Evolutionary conservation across 192 early-diverging fungal species (phyloP).

Genomic region (Kappamyces sp.): DNA sequence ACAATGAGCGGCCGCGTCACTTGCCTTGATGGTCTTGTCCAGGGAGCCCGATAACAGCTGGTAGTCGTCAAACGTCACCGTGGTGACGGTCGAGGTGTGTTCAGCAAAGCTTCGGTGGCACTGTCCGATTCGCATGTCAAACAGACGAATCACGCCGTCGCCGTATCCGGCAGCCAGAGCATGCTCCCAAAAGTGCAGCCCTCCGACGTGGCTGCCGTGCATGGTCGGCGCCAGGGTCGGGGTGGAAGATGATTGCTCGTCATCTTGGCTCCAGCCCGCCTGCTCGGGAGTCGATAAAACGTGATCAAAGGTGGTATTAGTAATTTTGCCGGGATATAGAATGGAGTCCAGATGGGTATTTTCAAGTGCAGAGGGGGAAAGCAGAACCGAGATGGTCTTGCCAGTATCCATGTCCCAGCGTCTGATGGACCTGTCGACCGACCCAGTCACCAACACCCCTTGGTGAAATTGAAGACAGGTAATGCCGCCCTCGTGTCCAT

Average conservation of each 20-base stretch:
- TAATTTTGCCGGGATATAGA: no score
- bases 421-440: conserved; percentile 35
- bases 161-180: conserved; percentile 39
- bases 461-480: conserved; percentile 38
- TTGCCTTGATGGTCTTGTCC: conserved; percentile 34
- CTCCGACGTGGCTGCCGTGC: conserved; percentile 18
- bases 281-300: no score
- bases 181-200: conserved; percentile 36
- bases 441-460: conserved; percentile 24
- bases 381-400: conserved; percentile 17
- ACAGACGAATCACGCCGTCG: conserved; percentile 37
- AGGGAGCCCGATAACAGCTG: conserved; percentile 25
- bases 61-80: conserved; percentile 30
- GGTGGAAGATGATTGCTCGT: no score
- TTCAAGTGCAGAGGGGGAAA: neutral
- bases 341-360: neutral
- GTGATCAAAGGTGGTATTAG: no score
- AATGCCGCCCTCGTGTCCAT: conserved; percentile 34
- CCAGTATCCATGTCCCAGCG: conserved; percentile 41
- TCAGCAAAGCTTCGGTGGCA: conserved; percentile 33
- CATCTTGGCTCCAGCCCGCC: neutral
- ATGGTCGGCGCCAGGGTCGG: no score
- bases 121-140: conserved; percentile 31
- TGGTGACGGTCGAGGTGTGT: conserved; percentile 24
- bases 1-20: conserved; percentile 2